Conservation (phyloP, 2,329 filamentous ascomycete species). For the Hypoxylon sp. region DNA sequence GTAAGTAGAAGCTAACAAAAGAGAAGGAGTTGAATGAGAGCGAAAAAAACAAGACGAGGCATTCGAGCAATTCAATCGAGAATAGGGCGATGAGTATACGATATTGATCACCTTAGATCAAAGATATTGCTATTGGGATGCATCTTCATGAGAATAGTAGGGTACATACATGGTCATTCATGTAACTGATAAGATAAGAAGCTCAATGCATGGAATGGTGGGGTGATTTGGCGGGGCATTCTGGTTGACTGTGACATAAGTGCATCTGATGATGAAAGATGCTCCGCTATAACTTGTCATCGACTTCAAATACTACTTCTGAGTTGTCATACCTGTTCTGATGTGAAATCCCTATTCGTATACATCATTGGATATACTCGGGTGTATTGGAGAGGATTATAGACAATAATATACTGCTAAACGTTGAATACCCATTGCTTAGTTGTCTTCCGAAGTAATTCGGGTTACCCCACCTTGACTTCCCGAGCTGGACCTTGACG, state of each 20-base stretch:
- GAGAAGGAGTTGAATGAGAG: no score
- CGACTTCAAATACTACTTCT: conserved; percentile 23
- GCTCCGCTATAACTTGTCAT: conserved; percentile 36
- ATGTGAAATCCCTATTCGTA: conserved; percentile 9
- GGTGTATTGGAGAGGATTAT: background rate
- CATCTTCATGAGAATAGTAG: background rate
- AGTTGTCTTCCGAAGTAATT: conserved; percentile 5
- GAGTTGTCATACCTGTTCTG: conserved; percentile 8
- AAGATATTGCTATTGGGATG: background rate
- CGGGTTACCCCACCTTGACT: conserved; percentile 43
- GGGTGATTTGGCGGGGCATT: conserved; percentile 23
- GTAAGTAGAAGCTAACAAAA: background rate
- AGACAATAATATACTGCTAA: conserved; percentile 15
- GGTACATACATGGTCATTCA: background rate
- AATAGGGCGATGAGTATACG: background rate
- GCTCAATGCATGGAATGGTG: conserved; percentile 22
- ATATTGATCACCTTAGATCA: background rate
- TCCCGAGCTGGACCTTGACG: conserved; percentile 27
- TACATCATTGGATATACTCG: background rate
- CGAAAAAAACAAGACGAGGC: background rate
- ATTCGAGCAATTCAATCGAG: background rate
- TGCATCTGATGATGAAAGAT: conserved; percentile 35
- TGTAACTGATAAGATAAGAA: conserved; percentile 37
- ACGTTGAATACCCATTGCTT: conserved; percentile 7
- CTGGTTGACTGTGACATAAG: conserved; percentile 16